Base-by-base conservation (phyloP, 1,139 yeast species). In the Saccharomyces hybrid region DNA sequence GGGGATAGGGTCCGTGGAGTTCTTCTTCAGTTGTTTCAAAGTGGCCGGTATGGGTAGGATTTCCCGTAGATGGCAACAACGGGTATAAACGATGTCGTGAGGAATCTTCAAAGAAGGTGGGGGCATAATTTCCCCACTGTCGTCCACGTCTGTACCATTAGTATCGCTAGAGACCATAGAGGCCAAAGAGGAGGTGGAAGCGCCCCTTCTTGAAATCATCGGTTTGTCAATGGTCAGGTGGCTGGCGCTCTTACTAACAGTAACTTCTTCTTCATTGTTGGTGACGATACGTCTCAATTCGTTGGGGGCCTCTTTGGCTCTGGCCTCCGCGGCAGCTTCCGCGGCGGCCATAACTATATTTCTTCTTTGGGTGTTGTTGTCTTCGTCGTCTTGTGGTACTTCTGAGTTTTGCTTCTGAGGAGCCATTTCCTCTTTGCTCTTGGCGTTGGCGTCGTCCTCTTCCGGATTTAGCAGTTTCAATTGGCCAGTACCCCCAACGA, bases 11-110 rank as follows among this genome's bases (percentile, higher is more conserved):
- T 85, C 87, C 58, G 82, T 77, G 0, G 88, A 79, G 0, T 86
- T 88, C 53, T 80, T 76, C 13, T 88, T 88, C 54, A 86, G 76
- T 68, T 91, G 98, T 64, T 85, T 86, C 62, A 89, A 70, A 0
- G 95, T 89, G 0, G 96, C 96, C 1, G 96, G 95, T 57, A 91
- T 90, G 0, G 98, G 98, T 60, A 91, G 72, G 53, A 91, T 91
- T 65, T 91, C 98, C 54, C 98, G 77, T 58, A 91, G 75, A 71
- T 91, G 98, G 66, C 97, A 91, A 68, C 97, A 90, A 60, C 97
- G 75, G 0, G 97, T 88, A 69, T 91, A 91, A 14, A 91, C 75
- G 47, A 83, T 80, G 63, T 88, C 95, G 54, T 84, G 75, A 41
- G 77, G 75, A n/a, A 73, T 66, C 28, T 64, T 67, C 11, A 61